Percentiles rank a stretch among this genome's conserved stretches.
These are phyloP conservation scores for Thinopyrum obtusiflorum DNA, from an alignment of 202 grass and related monocot genomes.

Conservation along the genomic window DNA sequence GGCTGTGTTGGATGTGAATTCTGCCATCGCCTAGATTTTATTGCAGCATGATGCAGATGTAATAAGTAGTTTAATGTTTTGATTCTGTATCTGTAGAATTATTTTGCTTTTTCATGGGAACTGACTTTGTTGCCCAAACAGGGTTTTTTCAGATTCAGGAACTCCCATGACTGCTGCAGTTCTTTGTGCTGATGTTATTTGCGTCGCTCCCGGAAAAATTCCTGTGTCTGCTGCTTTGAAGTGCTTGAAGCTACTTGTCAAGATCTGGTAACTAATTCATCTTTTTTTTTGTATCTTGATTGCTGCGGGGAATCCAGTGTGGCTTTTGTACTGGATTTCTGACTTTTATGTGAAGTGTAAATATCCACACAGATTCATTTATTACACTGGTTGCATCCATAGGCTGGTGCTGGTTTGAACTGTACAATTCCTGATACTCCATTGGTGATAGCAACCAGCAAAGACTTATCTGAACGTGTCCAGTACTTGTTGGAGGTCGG, in stretches of 20 bases:
- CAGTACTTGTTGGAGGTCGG: slow-evolving; percentile 31
- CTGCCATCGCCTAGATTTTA: slow-evolving; percentile 20
- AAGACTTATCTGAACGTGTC: slow-evolving; percentile 31
- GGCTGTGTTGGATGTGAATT: slow-evolving; percentile 23
- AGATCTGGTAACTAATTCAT: not conserved
- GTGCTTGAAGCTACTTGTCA: slow-evolving; percentile 34
- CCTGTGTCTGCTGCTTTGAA: slow-evolving; percentile 29
- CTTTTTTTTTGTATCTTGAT: not conserved
- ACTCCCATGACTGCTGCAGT: slow-evolving; percentile 23
- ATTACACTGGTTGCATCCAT: not conserved
- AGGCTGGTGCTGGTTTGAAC: slow-evolving; percentile 51
- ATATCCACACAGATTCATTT: not conserved
- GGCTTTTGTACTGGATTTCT: not conserved
- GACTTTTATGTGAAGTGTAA: not conserved
- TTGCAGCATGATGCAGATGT: slow-evolving; percentile 40
- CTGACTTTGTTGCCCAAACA: slow-evolving; percentile 2
- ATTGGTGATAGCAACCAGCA: slow-evolving; percentile 33
- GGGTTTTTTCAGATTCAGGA: slow-evolving; percentile 7
- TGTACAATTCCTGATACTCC: slow-evolving; percentile 31
- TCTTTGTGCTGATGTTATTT: slow-evolving; percentile 17
- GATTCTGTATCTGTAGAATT: not conserved
- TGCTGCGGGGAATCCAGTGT: not conserved
- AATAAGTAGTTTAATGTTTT: slow-evolving; percentile 15
- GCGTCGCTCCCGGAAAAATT: not conserved
- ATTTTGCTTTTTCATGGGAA: not conserved